Base-by-base conservation (phyloP, 257 asterid species). In the Nemophila menziesii region DNA sequence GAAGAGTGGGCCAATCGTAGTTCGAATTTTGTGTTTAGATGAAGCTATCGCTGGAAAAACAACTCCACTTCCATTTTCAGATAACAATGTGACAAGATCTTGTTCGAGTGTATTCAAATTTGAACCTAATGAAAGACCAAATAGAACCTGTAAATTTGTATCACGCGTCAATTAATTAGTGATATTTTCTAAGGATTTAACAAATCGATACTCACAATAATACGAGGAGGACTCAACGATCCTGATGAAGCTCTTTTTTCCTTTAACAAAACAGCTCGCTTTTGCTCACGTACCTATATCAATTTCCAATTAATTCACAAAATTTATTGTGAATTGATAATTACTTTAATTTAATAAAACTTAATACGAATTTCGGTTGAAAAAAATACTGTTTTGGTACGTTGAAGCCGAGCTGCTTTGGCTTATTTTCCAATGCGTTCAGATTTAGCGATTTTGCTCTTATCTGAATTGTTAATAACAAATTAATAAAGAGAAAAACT, bases 231-330 rank as follows among this genome's bases (percentile, higher is more conserved):
- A 51, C 86, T 71, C 16, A 63, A 67, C 20, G 87, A 57, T 43
- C 93, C 96, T 3, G 85, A 70, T 11, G 60, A 49, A 26, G 85
- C 83, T 68, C 93, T 79, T 72, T 81, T 90, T 77, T 81, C 92
- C 62, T 79, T 77, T 72, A 79, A 59, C 29, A 77, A 34, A 2
- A 82, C 93, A 0, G 79, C 84, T 49, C 73, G 72, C 62, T 75
- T 85, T 62, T 90, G 86, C 47, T 85, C 94, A 69, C 82, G 84
- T 63, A 74, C 46, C 98, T 89, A 57, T 53, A 67, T 46, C 47
- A 39, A 26, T 41, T 39, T 29, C 51, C 18, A 42, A 26, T 18
- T 6, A 36, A 18, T 2, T 29, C 9, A 29, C 36, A 2, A 29
- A 29, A 3, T 1, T 2, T 29, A 29, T 7, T 13, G 12, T 24